Conservation (phyloP, 78 protist species). For the Bodo saltans region DNA sequence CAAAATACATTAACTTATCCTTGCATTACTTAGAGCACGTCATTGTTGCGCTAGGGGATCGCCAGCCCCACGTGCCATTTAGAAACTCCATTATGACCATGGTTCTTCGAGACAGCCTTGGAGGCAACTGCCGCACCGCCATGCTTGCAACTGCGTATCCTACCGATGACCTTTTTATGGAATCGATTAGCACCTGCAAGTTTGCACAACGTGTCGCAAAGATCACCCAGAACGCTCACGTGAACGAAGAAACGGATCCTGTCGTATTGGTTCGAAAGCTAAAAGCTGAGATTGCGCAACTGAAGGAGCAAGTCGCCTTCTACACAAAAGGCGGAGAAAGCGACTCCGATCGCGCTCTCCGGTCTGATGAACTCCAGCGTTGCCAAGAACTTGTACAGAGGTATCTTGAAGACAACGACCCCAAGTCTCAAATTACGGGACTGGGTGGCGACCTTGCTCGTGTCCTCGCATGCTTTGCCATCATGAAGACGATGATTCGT, state of each 20-base stretch:
- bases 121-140: slow-evolving; percentile 73
- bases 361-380: slow-evolving; percentile 5
- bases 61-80: slow-evolving; percentile 60
- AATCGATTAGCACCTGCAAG: slow-evolving; percentile 39
- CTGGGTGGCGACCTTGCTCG: not conserved
- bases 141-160: slow-evolving; percentile 53
- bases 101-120: slow-evolving; percentile 66
- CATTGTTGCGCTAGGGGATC: slow-evolving; percentile 41
- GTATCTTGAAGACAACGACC: slow-evolving; percentile 21
- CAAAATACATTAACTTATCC: slow-evolving; percentile 58
- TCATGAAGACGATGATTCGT: not conserved
- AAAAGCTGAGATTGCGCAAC: slow-evolving; percentile 14
- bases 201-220: slow-evolving; percentile 58
- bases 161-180: not conserved
- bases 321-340: not conserved
- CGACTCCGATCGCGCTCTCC: not conserved
- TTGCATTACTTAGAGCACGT: slow-evolving; percentile 65
- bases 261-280: slow-evolving; percentile 36
- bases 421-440: slow-evolving; percentile 4
- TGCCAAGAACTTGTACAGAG: slow-evolving; percentile 14
- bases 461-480: slow-evolving; percentile 8
- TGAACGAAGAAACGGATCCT: slow-evolving; percentile 68
- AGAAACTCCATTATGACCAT: slow-evolving; percentile 68
- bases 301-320: slow-evolving; percentile 41
- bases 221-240: slow-evolving; percentile 30